A percentile compares a stretch with the other conserved stretches of the same genome.
These are phyloP conservation scores for Salvia sclarea DNA, from an alignment of 305 asterid genomes.

Conservation along the genomic window DNA sequence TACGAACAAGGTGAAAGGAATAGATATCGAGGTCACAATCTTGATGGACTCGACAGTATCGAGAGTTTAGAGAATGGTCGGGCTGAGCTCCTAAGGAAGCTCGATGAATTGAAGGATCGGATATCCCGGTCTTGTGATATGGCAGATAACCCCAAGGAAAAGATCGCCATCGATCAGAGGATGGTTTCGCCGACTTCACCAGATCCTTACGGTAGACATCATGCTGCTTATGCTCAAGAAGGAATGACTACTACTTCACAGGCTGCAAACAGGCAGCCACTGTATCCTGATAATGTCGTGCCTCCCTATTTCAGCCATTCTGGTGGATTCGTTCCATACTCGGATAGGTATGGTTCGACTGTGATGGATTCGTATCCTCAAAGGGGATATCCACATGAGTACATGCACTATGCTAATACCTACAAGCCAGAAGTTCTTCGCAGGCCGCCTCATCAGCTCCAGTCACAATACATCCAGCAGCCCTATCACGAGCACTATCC, in stretches of 20 bases:
- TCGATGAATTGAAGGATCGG: slow-evolving; percentile 74
- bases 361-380: slow-evolving; percentile 51
- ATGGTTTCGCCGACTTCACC: slow-evolving; percentile 42
- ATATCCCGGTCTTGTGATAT: slow-evolving; percentile 65
- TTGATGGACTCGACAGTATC: slow-evolving; percentile 51
- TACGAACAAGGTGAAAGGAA: slow-evolving; percentile 49
- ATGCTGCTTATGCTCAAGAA: slow-evolving; percentile 42
- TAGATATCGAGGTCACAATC: slow-evolving; percentile 45
- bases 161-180: slow-evolving; percentile 38
- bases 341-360: slow-evolving; percentile 44
- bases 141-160: slow-evolving; percentile 54
- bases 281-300: slow-evolving; percentile 40
- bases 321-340: slow-evolving; percentile 44
- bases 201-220: slow-evolving; percentile 50
- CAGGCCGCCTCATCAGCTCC: slow-evolving; percentile 49
- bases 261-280: slow-evolving; percentile 45
- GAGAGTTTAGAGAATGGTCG: slow-evolving; percentile 66
- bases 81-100: slow-evolving; percentile 75
- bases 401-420: slow-evolving; percentile 42
- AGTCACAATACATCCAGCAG: slow-evolving; percentile 46
- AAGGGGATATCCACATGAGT: slow-evolving; percentile 47
- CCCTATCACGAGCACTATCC: slow-evolving; percentile 51
- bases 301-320: slow-evolving; percentile 45
- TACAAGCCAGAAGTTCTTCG: slow-evolving; percentile 52
- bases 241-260: slow-evolving; percentile 40